These are phyloP conservation scores for Acanthamoeba quina DNA, from an alignment of 208 protist genomes.

Conservation along the genomic window DNA sequence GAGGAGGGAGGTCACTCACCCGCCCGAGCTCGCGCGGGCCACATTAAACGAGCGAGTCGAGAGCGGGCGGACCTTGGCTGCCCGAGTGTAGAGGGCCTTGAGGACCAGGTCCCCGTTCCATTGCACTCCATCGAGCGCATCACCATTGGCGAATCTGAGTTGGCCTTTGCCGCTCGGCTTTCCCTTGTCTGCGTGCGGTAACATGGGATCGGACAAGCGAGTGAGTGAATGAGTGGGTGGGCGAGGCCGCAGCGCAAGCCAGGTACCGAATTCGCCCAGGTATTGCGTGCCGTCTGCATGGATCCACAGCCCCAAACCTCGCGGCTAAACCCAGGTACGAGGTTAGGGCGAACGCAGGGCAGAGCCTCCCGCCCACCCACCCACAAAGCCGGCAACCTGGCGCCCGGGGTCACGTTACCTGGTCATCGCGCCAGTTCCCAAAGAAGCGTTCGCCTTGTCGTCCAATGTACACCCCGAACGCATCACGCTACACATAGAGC, in stretches of 20 bases:
- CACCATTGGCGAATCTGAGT: conserved; percentile 41
- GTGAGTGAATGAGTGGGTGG: too few relatives aligned
- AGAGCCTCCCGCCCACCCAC: background rate
- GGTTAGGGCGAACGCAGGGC: background rate
- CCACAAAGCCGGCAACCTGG: too few relatives aligned
- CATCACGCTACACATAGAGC: background rate
- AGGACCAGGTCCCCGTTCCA: conserved; percentile 53
- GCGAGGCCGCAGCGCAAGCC: background rate
- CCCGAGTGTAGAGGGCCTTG: conserved; percentile 43
- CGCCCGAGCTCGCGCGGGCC: too few relatives aligned
- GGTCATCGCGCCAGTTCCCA: conserved; percentile 50
- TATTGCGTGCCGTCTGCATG: conserved; percentile 50
- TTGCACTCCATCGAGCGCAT: conserved; percentile 3
- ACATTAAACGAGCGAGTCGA: background rate
- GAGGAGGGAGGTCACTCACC: too few relatives aligned
- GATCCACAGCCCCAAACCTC: conserved; percentile 39
- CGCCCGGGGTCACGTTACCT: background rate
- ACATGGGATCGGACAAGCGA: background rate
- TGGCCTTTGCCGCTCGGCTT: conserved; percentile 31
- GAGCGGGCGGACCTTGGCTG: background rate
- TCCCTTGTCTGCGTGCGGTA: background rate
- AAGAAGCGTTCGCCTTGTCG: conserved; percentile 52
- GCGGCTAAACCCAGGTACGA: background rate
- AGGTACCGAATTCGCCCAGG: conserved; percentile 46
- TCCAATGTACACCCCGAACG: conserved; percentile 54